These are phyloP conservation scores for Hemileccinum hortonii DNA, from an alignment of 1,284 basidiomycete species.

Conservation along the genomic window DNA sequence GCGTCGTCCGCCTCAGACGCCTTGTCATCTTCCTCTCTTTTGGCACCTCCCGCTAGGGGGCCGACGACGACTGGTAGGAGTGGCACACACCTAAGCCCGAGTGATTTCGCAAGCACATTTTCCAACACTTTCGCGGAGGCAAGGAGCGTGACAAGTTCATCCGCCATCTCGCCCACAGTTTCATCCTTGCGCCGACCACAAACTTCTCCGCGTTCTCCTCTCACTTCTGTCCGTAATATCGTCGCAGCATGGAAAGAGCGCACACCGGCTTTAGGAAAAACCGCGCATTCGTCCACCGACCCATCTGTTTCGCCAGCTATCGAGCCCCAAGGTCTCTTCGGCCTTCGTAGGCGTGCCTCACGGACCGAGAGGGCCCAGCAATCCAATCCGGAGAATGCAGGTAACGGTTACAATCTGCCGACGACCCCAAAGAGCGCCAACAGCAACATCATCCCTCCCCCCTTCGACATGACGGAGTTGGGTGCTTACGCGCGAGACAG, in stretches of 20 bases:
- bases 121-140: slow-evolving; percentile 35
- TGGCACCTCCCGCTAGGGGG: slow-evolving; percentile 39
- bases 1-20: slow-evolving; percentile 26
- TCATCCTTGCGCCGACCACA: slow-evolving; percentile 49
- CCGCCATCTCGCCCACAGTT: slow-evolving; percentile 25
- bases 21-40: slow-evolving; percentile 38
- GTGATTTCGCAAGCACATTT: slow-evolving; percentile 37
- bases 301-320: slow-evolving; percentile 23
- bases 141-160: slow-evolving; percentile 18
- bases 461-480: slow-evolving; percentile 48
- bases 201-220: slow-evolving; percentile 61
- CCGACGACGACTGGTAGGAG: slow-evolving; percentile 20
- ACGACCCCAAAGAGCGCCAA: slow-evolving; percentile 31
- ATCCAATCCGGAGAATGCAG: slow-evolving; percentile 12
- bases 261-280: slow-evolving; percentile 43
- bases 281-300: slow-evolving; percentile 21
- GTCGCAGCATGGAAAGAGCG: slow-evolving; percentile 78
- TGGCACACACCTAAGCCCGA: slow-evolving; percentile 30
- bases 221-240: slow-evolving; percentile 73
- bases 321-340: slow-evolving; percentile 53
- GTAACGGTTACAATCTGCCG: slow-evolving; percentile 16
- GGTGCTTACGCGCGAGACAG: slow-evolving; percentile 42
- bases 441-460: slow-evolving; percentile 40
- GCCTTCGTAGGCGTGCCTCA: slow-evolving; percentile 58
- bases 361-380: slow-evolving; percentile 38